Base-by-base conservation (phyloP, 768 basidiomycete genomes). In the Porpolomopsis calyptriformis region DNA sequence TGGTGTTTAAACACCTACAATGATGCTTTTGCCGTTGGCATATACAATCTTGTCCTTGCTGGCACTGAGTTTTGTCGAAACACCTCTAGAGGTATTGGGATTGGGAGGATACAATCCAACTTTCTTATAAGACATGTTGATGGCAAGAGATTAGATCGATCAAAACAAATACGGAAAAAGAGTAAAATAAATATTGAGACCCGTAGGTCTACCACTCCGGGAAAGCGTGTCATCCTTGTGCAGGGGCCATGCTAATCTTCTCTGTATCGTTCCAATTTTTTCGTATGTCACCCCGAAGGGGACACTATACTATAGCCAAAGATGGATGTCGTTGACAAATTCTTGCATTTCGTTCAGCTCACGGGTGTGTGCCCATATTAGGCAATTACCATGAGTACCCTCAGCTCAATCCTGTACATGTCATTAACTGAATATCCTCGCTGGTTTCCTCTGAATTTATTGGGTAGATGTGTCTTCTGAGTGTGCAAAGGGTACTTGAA, bases 231-330 rank as follows among this genome's bases (percentile, higher is more conserved):
- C 91, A 93, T 94, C 91, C 92, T 94, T 96, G 90, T 94, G 92
- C 91, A 94, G 91, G 92, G 91, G 90, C 92, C 87, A 94, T 94
- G 91, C 91, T 93, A 92, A 94, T 92, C 91, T 93, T 93, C 91
- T 94, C 90, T 91, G 90, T 92, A 93, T 92, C 85, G 88, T 91
- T 92, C 86, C 89, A 90, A 91, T 85, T 88, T 90, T 91, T 85
- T 84, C 82, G 80, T 87, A 83, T 85, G 85, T 80, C 82, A 82
- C 85, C 80, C 81, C 80, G 80, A 83, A 84, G 80, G 80, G 82
- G 80, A 80, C 80, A 77, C 5, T 34, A 36, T 0, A 3, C 5
- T n/a, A 29, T 38, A 23, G 1, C 22, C 7, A 31, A 8, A n/a
- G 12, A 40, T 16, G 4, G 2, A 41, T 4, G 27, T 25, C 25